Base-by-base conservation (phyloP, 139 green algal genomes). In the Chlamydomonas sp. region DNA sequence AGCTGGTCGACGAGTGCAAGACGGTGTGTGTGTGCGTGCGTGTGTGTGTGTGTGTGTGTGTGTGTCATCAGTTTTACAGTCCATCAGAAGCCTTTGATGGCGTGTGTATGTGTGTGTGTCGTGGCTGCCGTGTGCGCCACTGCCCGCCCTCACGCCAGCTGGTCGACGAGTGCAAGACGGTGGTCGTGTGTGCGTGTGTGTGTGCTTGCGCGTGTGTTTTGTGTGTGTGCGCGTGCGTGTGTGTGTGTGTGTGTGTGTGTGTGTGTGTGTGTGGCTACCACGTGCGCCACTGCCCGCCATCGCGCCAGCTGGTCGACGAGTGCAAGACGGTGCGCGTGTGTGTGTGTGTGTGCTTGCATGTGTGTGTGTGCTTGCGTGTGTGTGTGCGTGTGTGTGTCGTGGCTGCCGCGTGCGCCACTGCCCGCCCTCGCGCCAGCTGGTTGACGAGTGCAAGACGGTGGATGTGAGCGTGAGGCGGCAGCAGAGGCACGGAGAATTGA, bases 91-190 rank as follows among this genome's bases (percentile, higher is more conserved):
- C n/a, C n/a, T n/a, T n/a, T n/a, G n/a, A n/a, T n/a, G n/a, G n/a
- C n/a, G n/a, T n/a, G n/a, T n/a, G n/a, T n/a, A n/a, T n/a, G n/a
- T n/a, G n/a, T n/a, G n/a, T n/a, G n/a, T n/a, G n/a, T n/a, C n/a
- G n/a, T n/a, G 79, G 92, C 71, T 87, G 75, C 65, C 83, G 91
- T 75, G 65, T 80, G 5, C 59, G 64, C 16, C 61, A 84, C 54
- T 95, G 89, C 77, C 77, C 78, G 1, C 72, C 74, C 6, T 81
- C 73, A 1, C 69, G 85, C 30, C 78, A 92, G 78, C 76, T 94
- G 38, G 24, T 71, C 0, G 39, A 62, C 3, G 84, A 88, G 65
- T 95, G 88, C 69, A 50, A 38, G 59, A 77, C 83, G 76, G 88
- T 70, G 63, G 58, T 22, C 35, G 16, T 28, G 22, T 20, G n/a